Conservation (phyloP, 176 grass and related monocot species). For the Cenchrus fungigraminus region DNA sequence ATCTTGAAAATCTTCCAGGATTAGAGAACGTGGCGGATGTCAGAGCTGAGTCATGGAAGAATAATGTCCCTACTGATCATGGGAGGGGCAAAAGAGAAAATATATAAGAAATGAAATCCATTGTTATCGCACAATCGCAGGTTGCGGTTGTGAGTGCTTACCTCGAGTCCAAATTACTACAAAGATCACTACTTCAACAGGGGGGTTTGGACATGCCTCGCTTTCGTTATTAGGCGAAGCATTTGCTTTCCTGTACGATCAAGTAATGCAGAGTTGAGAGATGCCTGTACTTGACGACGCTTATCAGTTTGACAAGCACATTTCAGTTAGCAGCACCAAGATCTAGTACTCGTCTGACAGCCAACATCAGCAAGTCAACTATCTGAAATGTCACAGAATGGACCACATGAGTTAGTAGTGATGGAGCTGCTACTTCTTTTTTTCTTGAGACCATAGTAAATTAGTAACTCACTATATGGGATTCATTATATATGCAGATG, state of each 20-base stretch:
- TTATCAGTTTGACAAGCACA: slow-evolving; percentile 21
- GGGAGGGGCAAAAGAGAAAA: background rate
- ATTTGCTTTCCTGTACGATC: slow-evolving; percentile 34
- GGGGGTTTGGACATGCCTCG: slow-evolving; percentile 44
- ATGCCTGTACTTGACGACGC: slow-evolving; percentile 26
- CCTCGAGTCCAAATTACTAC: slow-evolving; percentile 52
- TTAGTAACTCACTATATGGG: no score
- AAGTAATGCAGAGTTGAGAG: slow-evolving; percentile 23
- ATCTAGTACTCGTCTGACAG: background rate
- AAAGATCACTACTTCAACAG: background rate
- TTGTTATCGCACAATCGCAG: background rate
- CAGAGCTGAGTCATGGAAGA: slow-evolving; percentile 25
- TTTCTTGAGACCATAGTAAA: background rate
- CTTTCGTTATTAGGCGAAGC: slow-evolving; percentile 47
- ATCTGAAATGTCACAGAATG: background rate
- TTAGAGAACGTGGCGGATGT: slow-evolving; percentile 26
- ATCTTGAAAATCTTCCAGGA: background rate
- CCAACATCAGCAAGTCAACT: slow-evolving; percentile 31
- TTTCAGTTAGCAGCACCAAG: slow-evolving; percentile 3
- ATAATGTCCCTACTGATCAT: slow-evolving; percentile 4
- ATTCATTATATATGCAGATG: background rate
- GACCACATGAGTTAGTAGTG: slow-evolving; percentile 1
- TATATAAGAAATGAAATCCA: background rate
- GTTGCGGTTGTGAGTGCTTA: slow-evolving; percentile 34
- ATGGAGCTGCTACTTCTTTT: background rate